These are phyloP conservation scores for Yamadazyma friedrichii DNA, from an alignment of 1,139 yeast species.

Conservation along the genomic window DNA sequence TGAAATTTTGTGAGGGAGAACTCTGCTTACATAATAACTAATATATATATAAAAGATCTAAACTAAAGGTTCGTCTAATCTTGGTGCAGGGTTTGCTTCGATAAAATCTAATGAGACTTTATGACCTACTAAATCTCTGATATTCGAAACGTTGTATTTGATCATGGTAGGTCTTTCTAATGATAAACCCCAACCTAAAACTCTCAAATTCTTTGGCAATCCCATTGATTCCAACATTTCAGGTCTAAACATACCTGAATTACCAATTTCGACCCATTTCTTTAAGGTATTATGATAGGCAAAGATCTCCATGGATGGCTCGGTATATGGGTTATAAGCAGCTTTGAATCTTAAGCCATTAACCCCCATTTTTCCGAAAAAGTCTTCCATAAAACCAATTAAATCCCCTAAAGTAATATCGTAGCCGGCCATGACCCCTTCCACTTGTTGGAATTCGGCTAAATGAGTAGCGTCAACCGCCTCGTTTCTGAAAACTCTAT, in stretches of 20 bases:
- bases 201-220: slow-evolving; percentile 89
- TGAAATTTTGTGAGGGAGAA: neutral
- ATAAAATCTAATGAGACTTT: slow-evolving; percentile 91
- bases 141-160: slow-evolving; percentile 92
- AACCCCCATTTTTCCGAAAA: slow-evolving; percentile 97
- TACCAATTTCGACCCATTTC: slow-evolving; percentile 99
- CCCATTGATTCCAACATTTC: slow-evolving; percentile 99
- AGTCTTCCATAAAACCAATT: slow-evolving; percentile 97
- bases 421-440: slow-evolving; percentile 98
- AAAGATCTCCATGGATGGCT: slow-evolving; percentile 96
- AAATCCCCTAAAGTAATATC: slow-evolving; percentile 92
- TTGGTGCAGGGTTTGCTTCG: slow-evolving; percentile 95
- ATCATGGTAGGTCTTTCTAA: slow-evolving; percentile 99
- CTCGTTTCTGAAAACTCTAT: slow-evolving; percentile 98
- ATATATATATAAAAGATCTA: slow-evolving; percentile 5
- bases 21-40: neutral
- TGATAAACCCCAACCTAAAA: slow-evolving; percentile 96
- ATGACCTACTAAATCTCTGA: slow-evolving; percentile 92
- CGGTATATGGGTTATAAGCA: slow-evolving; percentile 98
- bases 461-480: slow-evolving; percentile 99
- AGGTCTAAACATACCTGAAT: slow-evolving; percentile 99
- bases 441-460: slow-evolving; percentile 99
- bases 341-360: slow-evolving; percentile 94
- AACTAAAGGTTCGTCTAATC: slow-evolving; percentile 67
- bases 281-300: slow-evolving; percentile 93